Conservation (phyloP, 306 rosid species). For the Cajanus cajan region DNA sequence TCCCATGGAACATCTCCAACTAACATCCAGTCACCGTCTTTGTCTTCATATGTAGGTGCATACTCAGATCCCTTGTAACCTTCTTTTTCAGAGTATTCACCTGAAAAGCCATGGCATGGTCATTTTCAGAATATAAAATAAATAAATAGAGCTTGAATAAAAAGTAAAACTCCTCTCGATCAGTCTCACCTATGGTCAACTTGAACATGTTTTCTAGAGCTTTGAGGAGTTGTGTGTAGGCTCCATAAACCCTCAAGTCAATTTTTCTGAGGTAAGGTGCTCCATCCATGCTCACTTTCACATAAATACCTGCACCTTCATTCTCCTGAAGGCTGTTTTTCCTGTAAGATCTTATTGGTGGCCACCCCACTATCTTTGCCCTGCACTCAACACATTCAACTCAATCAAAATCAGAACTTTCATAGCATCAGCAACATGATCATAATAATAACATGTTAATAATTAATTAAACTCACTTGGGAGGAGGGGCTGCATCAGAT, state of each 20-base stretch:
- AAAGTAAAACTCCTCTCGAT: background rate
- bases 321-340: constrained; percentile 67
- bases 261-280: constrained; percentile 95
- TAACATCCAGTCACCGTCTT: constrained; percentile 96
- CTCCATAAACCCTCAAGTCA: constrained; percentile 61
- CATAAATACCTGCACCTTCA: constrained; percentile 59
- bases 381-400: constrained; percentile 36
- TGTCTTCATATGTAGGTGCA: constrained; percentile 91
- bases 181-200: constrained; percentile 69
- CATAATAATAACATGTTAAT: background rate
- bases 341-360: constrained; percentile 78
- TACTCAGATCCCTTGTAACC: constrained; percentile 86
- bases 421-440: background rate
- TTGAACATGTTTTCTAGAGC: constrained; percentile 80
- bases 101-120: constrained; percentile 36
- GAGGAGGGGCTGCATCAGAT: constrained; percentile 50
- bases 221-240: constrained; percentile 64
- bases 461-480: constrained; percentile 54
- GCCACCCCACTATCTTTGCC: constrained; percentile 93
- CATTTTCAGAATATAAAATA: background rate
- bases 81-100: constrained; percentile 79
- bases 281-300: constrained; percentile 96
- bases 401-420: background rate
- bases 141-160: background rate
- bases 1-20: constrained; percentile 99